These are phyloP conservation scores for Xylaria venustula DNA, from an alignment of 495 filamentous ascomycete species.

Conservation along the genomic window DNA sequence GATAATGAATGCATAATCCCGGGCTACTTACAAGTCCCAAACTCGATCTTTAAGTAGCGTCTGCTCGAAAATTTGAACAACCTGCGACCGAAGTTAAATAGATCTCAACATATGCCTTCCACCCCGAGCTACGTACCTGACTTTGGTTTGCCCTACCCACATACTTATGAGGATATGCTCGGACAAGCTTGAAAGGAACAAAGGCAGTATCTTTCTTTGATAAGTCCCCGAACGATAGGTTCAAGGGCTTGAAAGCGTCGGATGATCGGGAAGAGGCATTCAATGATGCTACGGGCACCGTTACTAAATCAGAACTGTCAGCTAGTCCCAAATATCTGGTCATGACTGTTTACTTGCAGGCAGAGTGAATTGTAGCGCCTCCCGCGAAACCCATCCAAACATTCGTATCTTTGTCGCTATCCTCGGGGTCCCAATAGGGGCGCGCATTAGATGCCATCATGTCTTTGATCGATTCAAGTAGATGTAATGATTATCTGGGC, in stretches of 20 bases:
- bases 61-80: constrained; percentile 53
- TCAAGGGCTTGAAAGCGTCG: constrained; percentile 8
- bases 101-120: neutral
- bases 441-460: neutral
- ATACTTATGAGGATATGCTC: constrained; percentile 60
- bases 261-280: neutral
- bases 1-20: neutral
- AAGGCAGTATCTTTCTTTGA: constrained; percentile 40
- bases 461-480: no score
- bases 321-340: neutral
- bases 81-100: constrained; percentile 22
- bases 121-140: constrained; percentile 31
- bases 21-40: constrained; percentile 77
- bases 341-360: neutral
- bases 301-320: neutral
- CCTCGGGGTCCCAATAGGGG: neutral
- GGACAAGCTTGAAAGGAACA: constrained; percentile 58
- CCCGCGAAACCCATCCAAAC: neutral
- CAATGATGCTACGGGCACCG: neutral
- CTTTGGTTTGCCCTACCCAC: constrained; percentile 45
- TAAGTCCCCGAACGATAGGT: constrained; percentile 27
- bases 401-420: constrained; percentile 4
- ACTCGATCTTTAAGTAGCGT: constrained; percentile 53
- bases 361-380: neutral
- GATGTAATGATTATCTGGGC: no score